Evolutionary conservation across 1,139 yeast species (phyloP).

Genomic region (Zygosaccharomyces pseudobailii): DNA sequence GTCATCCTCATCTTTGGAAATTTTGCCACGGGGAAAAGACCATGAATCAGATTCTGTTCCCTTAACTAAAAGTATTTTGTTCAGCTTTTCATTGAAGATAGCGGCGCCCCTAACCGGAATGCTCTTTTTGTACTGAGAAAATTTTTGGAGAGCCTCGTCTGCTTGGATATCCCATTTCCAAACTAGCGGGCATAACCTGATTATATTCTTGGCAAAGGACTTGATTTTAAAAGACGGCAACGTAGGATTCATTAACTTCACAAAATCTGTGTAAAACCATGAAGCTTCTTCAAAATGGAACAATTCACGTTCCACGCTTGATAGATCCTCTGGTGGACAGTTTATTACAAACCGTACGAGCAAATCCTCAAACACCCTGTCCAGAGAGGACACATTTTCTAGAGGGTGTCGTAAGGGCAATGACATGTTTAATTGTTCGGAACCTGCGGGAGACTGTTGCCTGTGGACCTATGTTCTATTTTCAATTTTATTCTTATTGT

Average conservation of each 20-base stretch:
- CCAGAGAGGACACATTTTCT: slow-evolving; percentile 45
- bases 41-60: slow-evolving; percentile 83
- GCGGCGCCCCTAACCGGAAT: slow-evolving; percentile 98
- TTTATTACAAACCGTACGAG: slow-evolving; percentile 86
- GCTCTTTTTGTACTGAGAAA: slow-evolving; percentile 78
- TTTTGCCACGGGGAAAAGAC: slow-evolving; percentile 98
- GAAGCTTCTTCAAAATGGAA: slow-evolving; percentile 98
- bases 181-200: slow-evolving; percentile 75
- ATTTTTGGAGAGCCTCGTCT: slow-evolving; percentile 64
- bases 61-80: slow-evolving; percentile 72
- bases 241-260: slow-evolving; percentile 65
- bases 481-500: background rate
- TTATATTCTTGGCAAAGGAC: slow-evolving; percentile 65
- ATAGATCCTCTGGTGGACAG: slow-evolving; percentile 85
- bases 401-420: slow-evolving; percentile 34
- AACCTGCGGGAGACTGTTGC: background rate
- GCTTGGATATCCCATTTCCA: slow-evolving; percentile 74
- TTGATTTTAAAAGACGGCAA: slow-evolving; percentile 79
- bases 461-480: background rate
- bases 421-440: slow-evolving; percentile 23
- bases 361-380: slow-evolving; percentile 78
- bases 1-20: slow-evolving; percentile 88
- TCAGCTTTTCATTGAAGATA: slow-evolving; percentile 64
- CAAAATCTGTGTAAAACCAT: slow-evolving; percentile 92
- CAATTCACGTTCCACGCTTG: slow-evolving; percentile 75